Evolutionary conservation across 2,329 filamentous ascomycete species (phyloP), one percentile per base, ranked within the genome.

Genomic region (Hymenoscyphus fraxineus): DNA sequence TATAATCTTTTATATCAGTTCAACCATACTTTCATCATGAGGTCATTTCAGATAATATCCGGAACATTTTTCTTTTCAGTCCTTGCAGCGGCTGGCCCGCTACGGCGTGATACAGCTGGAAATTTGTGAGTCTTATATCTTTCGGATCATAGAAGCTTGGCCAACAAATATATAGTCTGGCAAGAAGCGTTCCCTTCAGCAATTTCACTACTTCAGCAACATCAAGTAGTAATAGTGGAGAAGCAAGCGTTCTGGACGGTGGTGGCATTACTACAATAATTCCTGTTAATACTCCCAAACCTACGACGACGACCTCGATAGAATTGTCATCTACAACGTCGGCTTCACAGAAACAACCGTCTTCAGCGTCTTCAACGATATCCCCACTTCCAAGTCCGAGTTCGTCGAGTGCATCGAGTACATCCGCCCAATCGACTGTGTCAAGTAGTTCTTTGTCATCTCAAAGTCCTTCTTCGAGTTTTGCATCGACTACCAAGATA

Each of bases 81-180:
- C 27, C 58, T 70, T 22, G 66, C 40, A 55, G 65, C 65, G 61
- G 70, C 70, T 51, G 70, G 70, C 31, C 70, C 69, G 60, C 47
- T 72, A 32, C 63, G 67, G 32, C 66, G 66, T 22, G 65, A 65
- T 59, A 56, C 38, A 31, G 40, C 59, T 61, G 54, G 56, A 47
- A 68, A 47, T 58, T 40, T 65, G 70, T 71, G 65, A 59, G 70
- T 57, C 12, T n/a, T 44, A 39, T 27, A 38, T 27, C 27, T 13
- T 51, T n/a, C 44, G 35, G 10, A 6, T 19, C 44, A 51, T 51
- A 22, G 19, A 27, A 6, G n/a, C 22, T 22, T 38, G 6, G 62
- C 64, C 61, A 38, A 63, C 58, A 57, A 56, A 38, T n/a, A 41
- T 56, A 51, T 44, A 51, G 44, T 19, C 44, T 51, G 19, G 44